These are phyloP conservation scores for Arabis hirsuta DNA, from an alignment of 345 rosid genomes.

Conservation along the genomic window DNA sequence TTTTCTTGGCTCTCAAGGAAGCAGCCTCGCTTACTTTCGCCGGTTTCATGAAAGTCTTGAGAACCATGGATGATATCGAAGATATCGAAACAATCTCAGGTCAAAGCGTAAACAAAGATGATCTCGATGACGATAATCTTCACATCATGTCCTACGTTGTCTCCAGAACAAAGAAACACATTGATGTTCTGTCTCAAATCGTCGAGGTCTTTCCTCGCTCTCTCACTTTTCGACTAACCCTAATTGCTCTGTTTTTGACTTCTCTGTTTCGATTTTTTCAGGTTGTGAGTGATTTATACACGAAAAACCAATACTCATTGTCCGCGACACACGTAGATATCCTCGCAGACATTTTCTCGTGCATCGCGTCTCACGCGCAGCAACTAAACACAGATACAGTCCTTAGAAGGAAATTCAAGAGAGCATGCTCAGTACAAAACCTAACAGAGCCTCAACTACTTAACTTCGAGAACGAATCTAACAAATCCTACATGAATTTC, in stretches of 20 bases:
- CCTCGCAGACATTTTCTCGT: constrained; percentile 61
- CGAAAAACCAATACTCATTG: constrained; percentile 51
- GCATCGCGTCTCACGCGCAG: constrained; percentile 72
- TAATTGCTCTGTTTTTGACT: constrained; percentile 19
- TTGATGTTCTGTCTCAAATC: constrained; percentile 70
- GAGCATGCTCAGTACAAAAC: constrained; percentile 70
- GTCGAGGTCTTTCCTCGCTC: constrained; percentile 60
- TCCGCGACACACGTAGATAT: constrained; percentile 54
- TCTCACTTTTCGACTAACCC: neutral
- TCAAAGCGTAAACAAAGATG: constrained; percentile 56
- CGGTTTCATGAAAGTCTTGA: constrained; percentile 74
- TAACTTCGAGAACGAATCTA: constrained; percentile 85
- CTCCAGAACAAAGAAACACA: constrained; percentile 87
- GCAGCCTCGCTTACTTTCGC: constrained; percentile 71
- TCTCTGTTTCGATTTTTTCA: constrained; percentile 42
- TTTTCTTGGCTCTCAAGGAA: constrained; percentile 71
- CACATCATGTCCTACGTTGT: constrained; percentile 76
- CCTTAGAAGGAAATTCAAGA: constrained; percentile 70
- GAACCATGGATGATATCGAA: constrained; percentile 68
- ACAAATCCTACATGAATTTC: constrained; percentile 66
- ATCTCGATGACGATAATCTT: constrained; percentile 72
- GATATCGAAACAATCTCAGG: constrained; percentile 68
- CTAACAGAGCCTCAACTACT: constrained; percentile 79
- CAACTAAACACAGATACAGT: constrained; percentile 55
- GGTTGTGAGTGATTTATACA: constrained; percentile 70